Evolutionary conservation across 495 filamentous ascomycete genomes (phyloP).

Genomic region (Aspergillus wentii): DNA sequence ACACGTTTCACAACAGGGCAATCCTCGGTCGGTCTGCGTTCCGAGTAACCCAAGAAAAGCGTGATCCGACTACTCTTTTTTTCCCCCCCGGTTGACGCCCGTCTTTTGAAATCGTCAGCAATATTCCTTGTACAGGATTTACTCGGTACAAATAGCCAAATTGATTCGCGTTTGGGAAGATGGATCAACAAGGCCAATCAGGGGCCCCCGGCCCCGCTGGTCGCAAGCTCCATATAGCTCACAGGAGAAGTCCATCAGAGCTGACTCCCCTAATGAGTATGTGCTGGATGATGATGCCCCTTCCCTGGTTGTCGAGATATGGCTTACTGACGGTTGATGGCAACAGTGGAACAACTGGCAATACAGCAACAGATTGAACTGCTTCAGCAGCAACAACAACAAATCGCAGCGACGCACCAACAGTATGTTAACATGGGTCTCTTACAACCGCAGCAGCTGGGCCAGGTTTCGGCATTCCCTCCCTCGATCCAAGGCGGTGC

Average conservation of each 20-base stretch:
- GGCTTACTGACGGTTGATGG: slow-evolving; percentile 6
- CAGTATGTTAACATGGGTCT: slow-evolving; percentile 97
- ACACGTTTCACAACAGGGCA: slow-evolving; percentile 13
- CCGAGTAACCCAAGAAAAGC: slow-evolving; percentile 4
- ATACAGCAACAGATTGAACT: slow-evolving; percentile 98
- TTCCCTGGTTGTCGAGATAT: slow-evolving; percentile 1
- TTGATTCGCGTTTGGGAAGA: slow-evolving; percentile 34
- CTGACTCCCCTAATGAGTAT: slow-evolving; percentile 97
- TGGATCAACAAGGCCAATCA: slow-evolving; percentile 80
- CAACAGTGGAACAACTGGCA: slow-evolving; percentile 91
- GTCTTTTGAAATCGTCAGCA: slow-evolving; percentile 2
- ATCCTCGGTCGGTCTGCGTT: slow-evolving; percentile 21
- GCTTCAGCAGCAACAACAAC: slow-evolving; percentile 96
- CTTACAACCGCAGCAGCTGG: slow-evolving; percentile 77
- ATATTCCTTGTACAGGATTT: slow-evolving; percentile 3
- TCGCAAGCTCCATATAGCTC: slow-evolving; percentile 93
- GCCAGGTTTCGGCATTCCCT: slow-evolving; percentile 62
- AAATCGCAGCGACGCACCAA: slow-evolving; percentile 91
- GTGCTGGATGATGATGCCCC: slow-evolving; percentile 39
- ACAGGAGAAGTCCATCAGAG: slow-evolving; percentile 95
- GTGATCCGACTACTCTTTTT: slow-evolving; percentile 4
- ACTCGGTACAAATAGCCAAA: slow-evolving; percentile 2
- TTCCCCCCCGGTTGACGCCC: too few relatives aligned
- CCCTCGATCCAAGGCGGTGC: slow-evolving; percentile 58
- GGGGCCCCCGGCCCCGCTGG: slow-evolving; percentile 77